Base-by-base conservation (phyloP, 108 stramenopile genomes). In the Licmophora abbreviata region DNA sequence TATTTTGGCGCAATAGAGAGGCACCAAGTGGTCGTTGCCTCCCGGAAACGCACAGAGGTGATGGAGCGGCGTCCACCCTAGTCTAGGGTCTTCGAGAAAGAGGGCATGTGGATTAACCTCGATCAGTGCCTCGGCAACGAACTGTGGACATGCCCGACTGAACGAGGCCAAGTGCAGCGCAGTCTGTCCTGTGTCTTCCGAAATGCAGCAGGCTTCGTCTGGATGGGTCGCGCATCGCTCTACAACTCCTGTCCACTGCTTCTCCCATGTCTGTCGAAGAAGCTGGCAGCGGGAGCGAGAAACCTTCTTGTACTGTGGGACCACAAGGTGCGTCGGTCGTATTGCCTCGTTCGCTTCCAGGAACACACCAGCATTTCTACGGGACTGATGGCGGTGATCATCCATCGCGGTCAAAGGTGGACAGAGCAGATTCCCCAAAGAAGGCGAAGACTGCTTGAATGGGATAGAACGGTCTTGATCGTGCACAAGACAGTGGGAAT, bases 81-180 rank as follows among this genome's bases (percentile, higher is more conserved):
- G 52, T n/a, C n/a, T n/a, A 11, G 48, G 17, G 48, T 68, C 67
- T 28, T 60, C 44, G 0, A 68, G 56, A 33, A 57, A 37, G 1
- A 61, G 37, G 43, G 44, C 44, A 35, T 68, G 67, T 22, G 53
- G 54, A 33, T 68, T 68, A 33, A 44, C 59, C 1, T 0, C 11
- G 24, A 68, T 34, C 3, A 68, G 50, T 5, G 67, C 59, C 38
- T 42, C 30, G 6, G 59, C 67, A 37, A 68, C 59, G 7, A 36
- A 1, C 26, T 40, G 42, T 8, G 67, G 67, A 57, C 67, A 68
- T 5, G 29, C 29, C 23, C 46, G 47, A 35, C 56, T 48, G 18
- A 68, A 68, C 34, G 55, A 57, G 2, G 59, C 54, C 22, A 68
- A 30, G 44, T 68, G 67, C 42, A 68, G 27, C 2, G 59, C 67